phyloP scores from a whole-genome alignment of 306 rosid genomes.

The Cicer yamashitae region DNA sequence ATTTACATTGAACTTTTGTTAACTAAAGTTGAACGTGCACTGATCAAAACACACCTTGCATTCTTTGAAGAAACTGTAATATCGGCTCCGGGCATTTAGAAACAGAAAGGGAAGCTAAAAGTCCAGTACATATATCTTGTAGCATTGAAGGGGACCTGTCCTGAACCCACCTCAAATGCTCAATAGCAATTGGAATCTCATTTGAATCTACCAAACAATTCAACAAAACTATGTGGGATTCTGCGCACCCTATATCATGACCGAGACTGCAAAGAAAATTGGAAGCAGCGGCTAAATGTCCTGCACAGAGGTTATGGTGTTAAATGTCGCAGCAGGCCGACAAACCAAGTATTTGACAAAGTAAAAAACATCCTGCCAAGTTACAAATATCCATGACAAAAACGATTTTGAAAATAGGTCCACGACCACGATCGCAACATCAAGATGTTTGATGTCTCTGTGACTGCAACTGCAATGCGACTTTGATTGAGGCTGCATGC shows the following conservation, averaged over 20 bases:
- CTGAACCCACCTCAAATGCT: constrained; percentile 67
- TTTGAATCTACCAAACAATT: constrained; percentile 68
- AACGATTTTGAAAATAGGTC: neutral
- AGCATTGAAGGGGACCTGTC: constrained; percentile 60
- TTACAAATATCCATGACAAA: neutral
- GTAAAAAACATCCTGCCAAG: constrained; percentile 12
- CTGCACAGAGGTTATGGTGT: constrained; percentile 52
- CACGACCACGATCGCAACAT: neutral
- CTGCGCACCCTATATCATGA: constrained; percentile 48
- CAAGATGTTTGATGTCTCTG: neutral
- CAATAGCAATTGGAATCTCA: constrained; percentile 61
- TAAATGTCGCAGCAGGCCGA: constrained; percentile 17
- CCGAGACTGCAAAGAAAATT: constrained; percentile 63
- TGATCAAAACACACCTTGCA: constrained; percentile 49
- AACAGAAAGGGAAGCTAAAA: constrained; percentile 69
- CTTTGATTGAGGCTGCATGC: neutral
- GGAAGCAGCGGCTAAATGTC: constrained; percentile 68
- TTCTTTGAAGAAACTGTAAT: constrained; percentile 61
- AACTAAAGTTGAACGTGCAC: neutral
- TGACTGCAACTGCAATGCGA: neutral
- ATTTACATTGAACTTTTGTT: neutral
- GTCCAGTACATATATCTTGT: constrained; percentile 59
- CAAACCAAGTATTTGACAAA: constrained; percentile 18
- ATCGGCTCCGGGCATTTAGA: constrained; percentile 59
- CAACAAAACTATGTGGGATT: constrained; percentile 67